Percentiles rank a stretch among this genome's conserved stretches.
Conservation (phyloP, 192 early-diverging fungal species). For the Physocladia obscura region DNA sequence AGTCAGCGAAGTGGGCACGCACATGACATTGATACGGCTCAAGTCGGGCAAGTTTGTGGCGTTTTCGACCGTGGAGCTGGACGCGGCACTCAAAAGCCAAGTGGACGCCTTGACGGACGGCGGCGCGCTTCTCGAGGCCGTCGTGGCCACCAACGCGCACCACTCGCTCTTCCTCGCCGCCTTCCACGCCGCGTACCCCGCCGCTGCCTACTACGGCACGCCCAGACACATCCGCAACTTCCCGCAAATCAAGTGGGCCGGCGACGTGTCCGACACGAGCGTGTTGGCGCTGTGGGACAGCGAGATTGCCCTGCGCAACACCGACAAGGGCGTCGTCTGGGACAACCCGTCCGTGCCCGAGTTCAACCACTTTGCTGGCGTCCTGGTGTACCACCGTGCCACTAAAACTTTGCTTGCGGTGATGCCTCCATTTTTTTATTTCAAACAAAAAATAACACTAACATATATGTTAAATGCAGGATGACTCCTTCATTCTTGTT, state of each 20-base stretch:
- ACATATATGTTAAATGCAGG: neutral
- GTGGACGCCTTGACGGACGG: conserved; percentile 23
- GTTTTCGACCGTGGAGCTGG: conserved; percentile 21
- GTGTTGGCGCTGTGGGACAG: conserved; percentile 4
- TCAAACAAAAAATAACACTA: neutral
- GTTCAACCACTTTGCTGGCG: conserved; percentile 26
- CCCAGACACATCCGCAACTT: conserved; percentile 16
- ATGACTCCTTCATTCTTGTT: neutral
- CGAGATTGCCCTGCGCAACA: conserved; percentile 23
- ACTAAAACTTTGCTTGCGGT: conserved; percentile 12
- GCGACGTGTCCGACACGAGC: conserved; percentile 4
- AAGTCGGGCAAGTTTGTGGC: conserved; percentile 9
- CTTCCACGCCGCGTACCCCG: conserved; percentile 27
- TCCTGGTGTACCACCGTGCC: conserved; percentile 24
- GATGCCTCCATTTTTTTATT: neutral
- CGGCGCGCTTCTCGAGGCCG: conserved; percentile 28
- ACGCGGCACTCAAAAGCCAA: conserved; percentile 3
- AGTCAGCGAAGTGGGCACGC: conserved; percentile 23
- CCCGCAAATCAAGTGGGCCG: neutral
- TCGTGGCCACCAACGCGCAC: conserved; percentile 30
- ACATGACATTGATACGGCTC: conserved; percentile 28
- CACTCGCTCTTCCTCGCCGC: conserved; percentile 19
- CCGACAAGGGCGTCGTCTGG: conserved; percentile 17
- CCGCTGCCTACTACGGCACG: conserved; percentile 25
- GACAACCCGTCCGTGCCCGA: conserved; percentile 9